Base-by-base conservation (phyloP, 306 rosid species). In the Fragaria ananassa region DNA sequence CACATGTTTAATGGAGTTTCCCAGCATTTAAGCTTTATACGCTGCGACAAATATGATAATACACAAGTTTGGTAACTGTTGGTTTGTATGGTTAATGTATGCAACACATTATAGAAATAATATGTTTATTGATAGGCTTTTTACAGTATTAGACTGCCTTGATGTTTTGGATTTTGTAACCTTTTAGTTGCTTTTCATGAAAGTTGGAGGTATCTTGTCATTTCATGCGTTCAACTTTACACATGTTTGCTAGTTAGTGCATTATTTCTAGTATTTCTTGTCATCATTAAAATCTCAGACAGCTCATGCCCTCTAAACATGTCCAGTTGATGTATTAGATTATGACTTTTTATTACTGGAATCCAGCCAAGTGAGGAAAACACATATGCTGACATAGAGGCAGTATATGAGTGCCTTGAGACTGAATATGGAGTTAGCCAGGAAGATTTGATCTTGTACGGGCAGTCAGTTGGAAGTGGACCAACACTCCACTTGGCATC, bases 391-490 rank as follows among this genome's bases (percentile, higher is more conserved):
- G 99, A 96, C 86, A 96, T 96, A 64, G 99, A 96, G 78, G 99
- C 99, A 10, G 89, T 96, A 29, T 96, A 96, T 74, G 96, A 89
- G 82, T 93, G 98, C 86, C 98, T 96, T 50, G 93, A 91, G 82
- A 89, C 91, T 1, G 85, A 89, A 78, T 96, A 93, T 72, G 99
- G 99, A 77, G 93, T 93, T 60, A 83, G 98, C 88, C 99, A 96
- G 70, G 99, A 96, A 87, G 96, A 96, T 39, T 72, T 96, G 31
- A 91, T 96, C 87, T 88, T 93, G 82, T 96, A 96, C 42, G 99
- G 99, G 53, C 99, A 93, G 77, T 96, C 99, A 9, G 97, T 96
- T 74, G 99, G 99, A 79, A 96, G 98, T 68, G 99, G 98, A 58
- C 98, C 99, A 17, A 96, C 99, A 27, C 80, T 93, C 77, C 99